Percentiles rank a stretch among this genome's conserved stretches.
Conservation (phyloP, 768 basidiomycete genomes). For the Boletus subparvulus region DNA sequence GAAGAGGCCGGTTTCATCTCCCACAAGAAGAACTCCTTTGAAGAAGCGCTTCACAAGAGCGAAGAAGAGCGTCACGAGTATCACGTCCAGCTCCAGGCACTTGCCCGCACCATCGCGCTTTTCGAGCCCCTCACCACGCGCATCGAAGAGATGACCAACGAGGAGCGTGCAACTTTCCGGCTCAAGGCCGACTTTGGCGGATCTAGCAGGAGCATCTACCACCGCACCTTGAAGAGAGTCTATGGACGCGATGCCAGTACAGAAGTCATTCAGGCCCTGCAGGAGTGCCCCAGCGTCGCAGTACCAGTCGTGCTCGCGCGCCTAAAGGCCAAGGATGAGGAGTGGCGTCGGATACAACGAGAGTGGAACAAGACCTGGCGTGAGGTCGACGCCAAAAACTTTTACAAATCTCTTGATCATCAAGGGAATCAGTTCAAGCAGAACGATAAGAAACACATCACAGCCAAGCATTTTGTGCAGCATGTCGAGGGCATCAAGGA, state of each 20-base stretch:
- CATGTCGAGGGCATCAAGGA: slow-evolving; percentile 74
- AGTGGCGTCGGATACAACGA: slow-evolving; percentile 91
- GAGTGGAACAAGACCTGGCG: slow-evolving; percentile 98
- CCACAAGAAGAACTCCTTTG: slow-evolving; percentile 95
- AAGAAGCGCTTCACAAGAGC: slow-evolving; percentile 93
- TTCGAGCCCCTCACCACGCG: slow-evolving; percentile 85
- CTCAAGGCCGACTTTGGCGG: slow-evolving; percentile 90
- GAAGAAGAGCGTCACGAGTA: slow-evolving; percentile 99
- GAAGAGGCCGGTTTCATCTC: slow-evolving; percentile 93
- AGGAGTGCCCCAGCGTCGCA: slow-evolving; percentile 87
- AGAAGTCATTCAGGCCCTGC: slow-evolving; percentile 82
- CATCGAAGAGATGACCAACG: slow-evolving; percentile 84
- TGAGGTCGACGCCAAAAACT: slow-evolving; percentile 95
- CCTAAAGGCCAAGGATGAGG: slow-evolving; percentile 92
- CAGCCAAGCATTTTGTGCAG: slow-evolving; percentile 75
- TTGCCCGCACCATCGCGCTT: slow-evolving; percentile 85
- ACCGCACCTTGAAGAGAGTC: slow-evolving; percentile 90
- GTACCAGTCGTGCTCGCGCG: slow-evolving; percentile 89
- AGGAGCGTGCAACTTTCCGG: slow-evolving; percentile 80
- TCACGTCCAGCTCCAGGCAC: slow-evolving; percentile 91
- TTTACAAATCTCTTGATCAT: slow-evolving; percentile 96
- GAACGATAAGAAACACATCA: slow-evolving; percentile 93
- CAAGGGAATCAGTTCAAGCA: slow-evolving; percentile 93
- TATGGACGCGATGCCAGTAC: slow-evolving; percentile 78
- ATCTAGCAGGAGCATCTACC: slow-evolving; percentile 80